phyloP scores from a whole-genome alignment of 768 basidiomycete genomes.

The Phylloporus arenicola region DNA sequence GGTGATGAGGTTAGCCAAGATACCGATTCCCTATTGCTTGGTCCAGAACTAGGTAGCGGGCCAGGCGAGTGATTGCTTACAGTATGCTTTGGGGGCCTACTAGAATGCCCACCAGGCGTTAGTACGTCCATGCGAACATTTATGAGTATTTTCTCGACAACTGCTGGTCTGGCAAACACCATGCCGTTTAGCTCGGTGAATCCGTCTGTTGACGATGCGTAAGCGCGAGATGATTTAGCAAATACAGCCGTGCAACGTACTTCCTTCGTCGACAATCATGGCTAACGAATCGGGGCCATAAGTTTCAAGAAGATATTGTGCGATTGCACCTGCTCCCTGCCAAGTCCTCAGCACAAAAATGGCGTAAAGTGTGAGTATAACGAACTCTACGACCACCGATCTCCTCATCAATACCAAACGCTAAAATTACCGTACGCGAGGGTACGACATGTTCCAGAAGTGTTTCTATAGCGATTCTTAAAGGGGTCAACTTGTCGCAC shows the following conservation, averaged over 20 bases:
- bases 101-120: conserved; percentile 53
- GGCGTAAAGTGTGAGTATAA: not conserved
- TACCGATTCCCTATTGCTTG: conserved; percentile 39
- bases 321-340: conserved; percentile 41
- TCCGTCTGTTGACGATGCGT: conserved; percentile 17
- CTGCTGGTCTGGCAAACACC: conserved; percentile 27
- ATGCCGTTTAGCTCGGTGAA: conserved; percentile 26
- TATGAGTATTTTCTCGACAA: conserved; percentile 37
- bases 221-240: not conserved
- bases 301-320: conserved; percentile 33
- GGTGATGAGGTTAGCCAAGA: conserved; percentile 26
- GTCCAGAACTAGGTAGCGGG: not conserved
- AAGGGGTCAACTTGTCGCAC: not conserved
- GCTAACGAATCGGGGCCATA: conserved; percentile 48
- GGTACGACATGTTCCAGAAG: conserved; percentile 26
- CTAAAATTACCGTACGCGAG: conserved; percentile 27
- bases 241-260: conserved; percentile 16
- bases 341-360: not conserved
- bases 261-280: conserved; percentile 56
- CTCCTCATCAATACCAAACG: conserved; percentile 44
- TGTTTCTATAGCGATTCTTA: conserved; percentile 24
- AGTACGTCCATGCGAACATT: conserved; percentile 14
- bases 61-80: not conserved
- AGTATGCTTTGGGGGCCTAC: conserved; percentile 31
- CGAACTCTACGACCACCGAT: conserved; percentile 35